Evolutionary conservation across 306 rosid genomes (phyloP).

Genomic region (Cucurbita pepo): DNA sequence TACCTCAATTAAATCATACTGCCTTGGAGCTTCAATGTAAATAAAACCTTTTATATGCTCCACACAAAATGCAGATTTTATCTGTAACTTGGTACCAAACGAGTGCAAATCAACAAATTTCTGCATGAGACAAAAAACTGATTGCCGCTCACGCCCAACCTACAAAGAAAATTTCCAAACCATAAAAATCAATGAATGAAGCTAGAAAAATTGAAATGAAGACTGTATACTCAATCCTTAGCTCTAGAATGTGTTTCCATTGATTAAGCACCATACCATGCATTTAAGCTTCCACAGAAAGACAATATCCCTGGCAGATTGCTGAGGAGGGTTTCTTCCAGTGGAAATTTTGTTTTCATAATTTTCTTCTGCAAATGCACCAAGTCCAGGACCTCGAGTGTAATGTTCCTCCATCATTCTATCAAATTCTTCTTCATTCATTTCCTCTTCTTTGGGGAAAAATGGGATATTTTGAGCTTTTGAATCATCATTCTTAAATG

Average conservation of each 20-base stretch:
- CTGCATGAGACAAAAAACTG: conserved; percentile 83
- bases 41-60: conserved; percentile 77
- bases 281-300: conserved; percentile 87
- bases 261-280: conserved; percentile 33
- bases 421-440: conserved; percentile 72
- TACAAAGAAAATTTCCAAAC: conserved; percentile 11
- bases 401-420: conserved; percentile 60
- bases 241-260: neutral
- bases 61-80: conserved; percentile 69
- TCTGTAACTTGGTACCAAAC: conserved; percentile 57
- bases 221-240: neutral
- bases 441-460: conserved; percentile 65
- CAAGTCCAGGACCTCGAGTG: conserved; percentile 19
- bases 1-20: conserved; percentile 70
- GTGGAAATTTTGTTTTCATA: conserved; percentile 41
- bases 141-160: conserved; percentile 91
- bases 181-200: neutral
- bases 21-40: conserved; percentile 72
- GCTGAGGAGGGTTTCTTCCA: conserved; percentile 20
- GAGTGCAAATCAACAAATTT: conserved; percentile 65
- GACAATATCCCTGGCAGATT: conserved; percentile 28
- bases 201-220: neutral
- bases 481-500: conserved; percentile 19
- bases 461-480: conserved; percentile 28
- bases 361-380: conserved; percentile 40